Percentiles rank a stretch among this genome's conserved stretches.
Evolutionary conservation across 1,139 yeast species (phyloP).

Genomic region (Scheffersomyces stambukii): DNA sequence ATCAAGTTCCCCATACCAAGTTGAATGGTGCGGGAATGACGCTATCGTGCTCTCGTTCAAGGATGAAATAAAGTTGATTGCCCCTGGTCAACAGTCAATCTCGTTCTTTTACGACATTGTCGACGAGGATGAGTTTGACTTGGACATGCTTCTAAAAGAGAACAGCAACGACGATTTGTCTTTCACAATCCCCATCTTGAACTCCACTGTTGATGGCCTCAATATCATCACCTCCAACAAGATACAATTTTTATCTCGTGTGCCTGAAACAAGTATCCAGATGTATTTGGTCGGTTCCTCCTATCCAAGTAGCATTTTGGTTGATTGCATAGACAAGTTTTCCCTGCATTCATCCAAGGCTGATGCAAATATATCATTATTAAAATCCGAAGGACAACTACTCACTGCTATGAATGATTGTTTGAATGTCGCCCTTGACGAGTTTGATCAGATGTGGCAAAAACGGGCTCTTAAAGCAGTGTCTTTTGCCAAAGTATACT

Average conservation of each 20-base stretch:
- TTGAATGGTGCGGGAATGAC: slow-evolving; percentile 86
- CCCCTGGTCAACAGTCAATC: slow-evolving; percentile 63
- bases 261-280: slow-evolving; percentile 52
- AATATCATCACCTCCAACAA: slow-evolving; percentile 56
- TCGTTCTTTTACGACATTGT: slow-evolving; percentile 43
- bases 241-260: slow-evolving; percentile 64
- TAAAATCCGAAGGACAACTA: slow-evolving; percentile 52
- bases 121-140: slow-evolving; percentile 29
- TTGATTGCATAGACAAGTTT: slow-evolving; percentile 78
- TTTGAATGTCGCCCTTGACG: slow-evolving; percentile 71
- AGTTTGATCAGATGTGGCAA: slow-evolving; percentile 75
- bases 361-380: slow-evolving; percentile 61
- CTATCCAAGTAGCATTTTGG: slow-evolving; percentile 73
- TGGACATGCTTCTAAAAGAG: slow-evolving; percentile 16
- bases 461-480: slow-evolving; percentile 78
- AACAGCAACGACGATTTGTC: slow-evolving; percentile 20
- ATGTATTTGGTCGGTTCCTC: slow-evolving; percentile 82
- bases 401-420: slow-evolving; percentile 66
- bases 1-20: slow-evolving; percentile 34
- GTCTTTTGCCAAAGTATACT: slow-evolving; percentile 76
- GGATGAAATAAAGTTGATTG: slow-evolving; percentile 67
- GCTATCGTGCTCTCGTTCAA: slow-evolving; percentile 59
- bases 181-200: slow-evolving; percentile 33
- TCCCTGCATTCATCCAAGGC: slow-evolving; percentile 76
- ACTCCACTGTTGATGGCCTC: slow-evolving; percentile 68